Conservation (phyloP, 352 stramenopile species). For the Globisporangium middletonii region DNA sequence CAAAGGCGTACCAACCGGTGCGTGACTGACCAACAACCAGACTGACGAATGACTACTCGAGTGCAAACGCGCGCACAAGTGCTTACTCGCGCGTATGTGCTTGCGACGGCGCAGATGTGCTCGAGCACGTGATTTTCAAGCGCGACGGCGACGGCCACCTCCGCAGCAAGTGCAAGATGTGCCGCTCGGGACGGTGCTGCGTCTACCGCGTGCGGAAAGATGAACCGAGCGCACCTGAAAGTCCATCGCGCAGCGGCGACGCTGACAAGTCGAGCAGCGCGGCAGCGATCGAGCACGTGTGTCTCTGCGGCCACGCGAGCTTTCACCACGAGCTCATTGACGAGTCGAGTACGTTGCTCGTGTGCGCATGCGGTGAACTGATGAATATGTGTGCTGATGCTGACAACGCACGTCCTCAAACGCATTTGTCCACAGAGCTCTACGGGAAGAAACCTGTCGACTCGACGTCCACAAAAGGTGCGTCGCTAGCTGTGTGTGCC, state of each 20-base stretch:
- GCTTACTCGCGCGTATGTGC: neutral
- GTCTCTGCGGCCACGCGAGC: slow-evolving; percentile 67
- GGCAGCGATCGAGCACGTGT: slow-evolving; percentile 29
- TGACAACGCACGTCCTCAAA: neutral
- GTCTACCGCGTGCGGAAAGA: slow-evolving; percentile 36
- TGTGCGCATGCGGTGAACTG: no score
- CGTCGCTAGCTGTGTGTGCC: neutral
- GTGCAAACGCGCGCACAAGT: no score
- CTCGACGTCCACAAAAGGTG: slow-evolving; percentile 60
- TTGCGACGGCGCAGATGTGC: slow-evolving; percentile 36
- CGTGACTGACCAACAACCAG: neutral
- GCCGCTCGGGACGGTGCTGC: slow-evolving; percentile 56
- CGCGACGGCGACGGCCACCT: slow-evolving; percentile 55
- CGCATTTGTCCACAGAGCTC: slow-evolving; percentile 26
- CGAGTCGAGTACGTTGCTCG: slow-evolving; percentile 41
- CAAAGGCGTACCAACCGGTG: slow-evolving; percentile 62
- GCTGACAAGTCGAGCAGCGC: slow-evolving; percentile 24
- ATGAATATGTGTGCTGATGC: neutral
- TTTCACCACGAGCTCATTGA: slow-evolving; percentile 73
- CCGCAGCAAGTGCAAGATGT: slow-evolving; percentile 72
- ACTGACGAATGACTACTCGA: no score
- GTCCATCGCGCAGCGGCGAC: slow-evolving; percentile 3
- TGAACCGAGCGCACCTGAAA: slow-evolving; percentile 23
- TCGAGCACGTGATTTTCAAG: slow-evolving; percentile 77
- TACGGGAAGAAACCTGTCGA: slow-evolving; percentile 58